Evolutionary conservation across 495 filamentous ascomycete species (phyloP), one percentile per base, ranked within the genome.

Genomic region (Xylaria grammica): DNA sequence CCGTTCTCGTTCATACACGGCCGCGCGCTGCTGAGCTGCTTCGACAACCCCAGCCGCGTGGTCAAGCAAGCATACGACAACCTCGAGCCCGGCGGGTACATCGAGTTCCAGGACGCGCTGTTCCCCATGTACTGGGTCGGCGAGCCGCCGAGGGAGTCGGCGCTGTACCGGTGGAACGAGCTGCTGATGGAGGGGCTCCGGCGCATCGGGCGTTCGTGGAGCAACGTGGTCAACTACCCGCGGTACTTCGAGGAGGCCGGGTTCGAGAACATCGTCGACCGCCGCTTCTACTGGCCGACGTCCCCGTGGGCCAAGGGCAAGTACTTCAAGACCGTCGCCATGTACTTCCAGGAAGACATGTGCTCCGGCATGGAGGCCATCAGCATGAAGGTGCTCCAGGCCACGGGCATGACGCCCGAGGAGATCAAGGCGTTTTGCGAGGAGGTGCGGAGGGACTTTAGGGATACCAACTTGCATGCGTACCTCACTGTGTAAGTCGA

Each of bases 1-100:
- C 69, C 75, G 27, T 87, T 84, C 66, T 79, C 87, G 70, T 83
- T 81, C 65, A 80, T 88, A 60, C 81, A 87, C 63, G 72, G 76
- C 9, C 79, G 85, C 10, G 76, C 81, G 61, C 75, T 88, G 64
- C 75, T 77, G 36, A 79, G 78, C 65, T 79, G 72, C 45, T 83
- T 86, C 60, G 69, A 77, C 27, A 79, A 87, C 72, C 85, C 83
- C 69, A 75, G 65, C 29, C 63, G 68, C 32, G 75, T 85, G 36
- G 71, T 85, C 58, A 57, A 63, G 10, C 78, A 84, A 60, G 78
- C 75, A 0, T 86, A 74, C 65, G 71, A 76, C 53, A 75, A 77
- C 67, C 65, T 81, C 8, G 77, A 76, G 54, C 83, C 84, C 0
- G 84, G 84, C 9, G 82, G 82, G 0, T 80, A 76, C 71, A 68